Percentiles rank a stretch among this genome's conserved stretches.
Conservation (phyloP, 306 rosid genomes). For the Pyrus communis region DNA sequence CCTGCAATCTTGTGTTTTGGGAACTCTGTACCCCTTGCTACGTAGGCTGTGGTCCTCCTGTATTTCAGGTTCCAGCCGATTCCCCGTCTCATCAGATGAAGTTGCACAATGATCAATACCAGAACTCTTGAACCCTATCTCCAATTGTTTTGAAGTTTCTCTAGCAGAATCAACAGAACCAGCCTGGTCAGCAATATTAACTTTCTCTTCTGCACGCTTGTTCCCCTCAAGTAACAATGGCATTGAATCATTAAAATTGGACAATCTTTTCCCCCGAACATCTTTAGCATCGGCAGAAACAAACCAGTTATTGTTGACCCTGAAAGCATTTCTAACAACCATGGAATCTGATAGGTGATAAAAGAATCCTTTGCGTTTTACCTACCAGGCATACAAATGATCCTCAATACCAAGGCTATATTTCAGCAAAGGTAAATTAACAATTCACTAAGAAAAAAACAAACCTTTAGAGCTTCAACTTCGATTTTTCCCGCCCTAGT, state of each 20-base stretch:
- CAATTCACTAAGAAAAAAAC: background rate
- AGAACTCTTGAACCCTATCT: background rate
- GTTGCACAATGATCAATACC: background rate
- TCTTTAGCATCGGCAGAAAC: conserved; percentile 27
- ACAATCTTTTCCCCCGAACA: background rate
- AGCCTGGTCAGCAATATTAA: background rate
- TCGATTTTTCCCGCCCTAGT: conserved; percentile 22
- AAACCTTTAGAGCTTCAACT: conserved; percentile 34
- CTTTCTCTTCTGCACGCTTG: conserved; percentile 1
- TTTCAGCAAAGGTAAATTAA: background rate
- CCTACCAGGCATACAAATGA: conserved; percentile 21
- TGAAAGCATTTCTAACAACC: conserved; percentile 24
- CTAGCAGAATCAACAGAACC: conserved; percentile 5
- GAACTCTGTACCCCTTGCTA: background rate
- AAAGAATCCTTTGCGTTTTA: conserved; percentile 24
- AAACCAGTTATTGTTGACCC: conserved; percentile 20
- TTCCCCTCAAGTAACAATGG: background rate
- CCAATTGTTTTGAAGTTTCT: conserved; percentile 3
- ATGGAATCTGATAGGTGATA: conserved; percentile 38
- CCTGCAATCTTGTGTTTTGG: background rate
- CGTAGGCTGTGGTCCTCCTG: background rate
- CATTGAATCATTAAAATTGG: background rate
- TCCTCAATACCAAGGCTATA: background rate
- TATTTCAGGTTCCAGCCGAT: background rate
- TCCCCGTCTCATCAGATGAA: background rate